Conservation (phyloP, 129 eudicot genomes). For the Centella asiatica region DNA sequence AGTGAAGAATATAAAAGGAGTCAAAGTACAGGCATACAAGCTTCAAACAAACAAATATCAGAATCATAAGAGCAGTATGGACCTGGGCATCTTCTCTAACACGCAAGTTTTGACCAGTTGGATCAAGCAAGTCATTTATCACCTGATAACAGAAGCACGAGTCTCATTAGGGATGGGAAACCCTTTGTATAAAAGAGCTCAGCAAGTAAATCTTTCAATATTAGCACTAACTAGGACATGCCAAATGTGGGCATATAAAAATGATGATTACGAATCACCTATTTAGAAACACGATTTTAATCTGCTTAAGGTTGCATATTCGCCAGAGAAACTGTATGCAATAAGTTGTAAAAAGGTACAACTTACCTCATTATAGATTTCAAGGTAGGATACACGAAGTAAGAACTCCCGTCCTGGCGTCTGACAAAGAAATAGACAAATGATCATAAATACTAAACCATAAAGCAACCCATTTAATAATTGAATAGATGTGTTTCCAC, state of each 20-base stretch:
- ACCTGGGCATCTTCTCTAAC: slow-evolving; percentile 99
- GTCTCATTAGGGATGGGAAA: slow-evolving; percentile 12
- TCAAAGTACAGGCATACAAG: background rate
- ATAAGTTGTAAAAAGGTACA: slow-evolving; percentile 5
- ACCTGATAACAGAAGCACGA: slow-evolving; percentile 49
- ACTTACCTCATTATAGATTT: slow-evolving; percentile 95
- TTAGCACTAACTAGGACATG: too few species aligned
- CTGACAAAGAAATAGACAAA: slow-evolving; percentile 39
- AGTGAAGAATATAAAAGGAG: background rate
- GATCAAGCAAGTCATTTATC: slow-evolving; percentile 97
- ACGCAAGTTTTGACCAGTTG: slow-evolving; percentile 96
- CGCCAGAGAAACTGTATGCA: background rate
- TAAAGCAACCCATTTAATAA: background rate
- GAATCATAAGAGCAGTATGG: slow-evolving; percentile 3
- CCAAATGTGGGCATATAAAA: background rate
- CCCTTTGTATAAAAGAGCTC: background rate
- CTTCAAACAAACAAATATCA: slow-evolving; percentile 4
- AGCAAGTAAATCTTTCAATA: background rate
- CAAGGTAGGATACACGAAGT: slow-evolving; percentile 93
- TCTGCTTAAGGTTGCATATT: too few species aligned
- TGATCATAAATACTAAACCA: slow-evolving; percentile 2
- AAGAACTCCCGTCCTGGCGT: slow-evolving; percentile 97
- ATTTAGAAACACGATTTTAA: too few species aligned
- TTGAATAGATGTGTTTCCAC: background rate
- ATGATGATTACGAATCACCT: background rate